A percentile compares a stretch with the other conserved stretches of the same genome.
These are phyloP conservation scores for Boletus rubropictus DNA, from an alignment of 768 basidiomycete species.

Conservation along the genomic window DNA sequence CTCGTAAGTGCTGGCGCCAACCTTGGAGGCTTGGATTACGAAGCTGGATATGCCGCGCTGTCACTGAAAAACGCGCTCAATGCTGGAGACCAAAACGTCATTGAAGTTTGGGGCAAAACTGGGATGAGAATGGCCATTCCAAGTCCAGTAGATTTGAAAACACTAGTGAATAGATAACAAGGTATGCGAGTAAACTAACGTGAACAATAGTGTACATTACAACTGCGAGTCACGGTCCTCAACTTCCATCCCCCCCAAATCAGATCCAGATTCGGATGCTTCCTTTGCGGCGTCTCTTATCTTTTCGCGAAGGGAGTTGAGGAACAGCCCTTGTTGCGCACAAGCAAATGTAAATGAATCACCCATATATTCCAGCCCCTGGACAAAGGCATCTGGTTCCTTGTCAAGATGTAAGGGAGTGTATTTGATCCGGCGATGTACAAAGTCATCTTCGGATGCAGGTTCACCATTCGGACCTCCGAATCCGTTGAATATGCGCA, in stretches of 20 bases:
- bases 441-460: conserved; percentile 29
- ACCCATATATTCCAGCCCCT: conserved; percentile 55
- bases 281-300: conserved; percentile 35
- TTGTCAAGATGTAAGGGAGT: conserved; percentile 59
- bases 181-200: conserved; percentile 14
- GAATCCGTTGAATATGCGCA: conserved; percentile 42
- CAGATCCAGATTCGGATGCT: conserved; percentile 20
- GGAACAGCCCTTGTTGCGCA: conserved; percentile 61
- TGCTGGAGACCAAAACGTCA: conserved; percentile 38
- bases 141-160: not conserved
- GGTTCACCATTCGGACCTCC: conserved; percentile 29
- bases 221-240: conserved; percentile 16
- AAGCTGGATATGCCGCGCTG: conserved; percentile 50
- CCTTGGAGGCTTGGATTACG: conserved; percentile 60
- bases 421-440: conserved; percentile 43
- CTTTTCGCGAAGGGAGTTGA: conserved; percentile 53
- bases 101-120: conserved; percentile 54
- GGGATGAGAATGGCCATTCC: conserved; percentile 29
- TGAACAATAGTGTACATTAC: conserved; percentile 1
- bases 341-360: conserved; percentile 63
- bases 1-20: conserved; percentile 71
- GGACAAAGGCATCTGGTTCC: conserved; percentile 51
- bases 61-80: conserved; percentile 36
- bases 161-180: conserved; percentile 8
- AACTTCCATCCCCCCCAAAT: conserved; percentile 23